Evolutionary conservation across 345 rosid species (phyloP), one percentile per base, ranked within the genome.

Genomic region (Turnera subulata): DNA sequence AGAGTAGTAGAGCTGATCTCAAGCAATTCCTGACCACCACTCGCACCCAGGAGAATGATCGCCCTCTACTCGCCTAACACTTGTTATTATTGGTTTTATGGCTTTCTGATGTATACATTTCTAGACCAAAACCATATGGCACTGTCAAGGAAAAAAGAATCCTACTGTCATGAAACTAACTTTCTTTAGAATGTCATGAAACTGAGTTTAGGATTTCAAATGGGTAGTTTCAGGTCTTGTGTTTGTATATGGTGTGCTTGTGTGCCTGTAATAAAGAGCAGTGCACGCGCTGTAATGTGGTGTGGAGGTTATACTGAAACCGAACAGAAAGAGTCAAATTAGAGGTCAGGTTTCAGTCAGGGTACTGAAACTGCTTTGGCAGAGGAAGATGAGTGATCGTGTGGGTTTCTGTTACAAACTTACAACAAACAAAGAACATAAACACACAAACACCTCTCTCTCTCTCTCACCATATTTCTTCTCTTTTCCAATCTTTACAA

Each of bases 381-480:
- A 43, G 45, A 51, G 44, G 32, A 17, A 1, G 57, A 56, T 26
- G 58, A 63, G 53, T 35, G 55, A 43, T 46, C 66, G 76, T 68
- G 69, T 62, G 72, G 59, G 37, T 59, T 72, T 65, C 66, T 54
- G 77, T 54, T 58, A 59, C 61, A 67, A 53, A 48, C 5, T 42
- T 42, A 42, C 45, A 61, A 60, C 43, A 54, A 50, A 51, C 56
- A 40, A 12, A 58, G n/a, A n/a, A n/a, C n/a, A n/a, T n/a, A n/a
- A n/a, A n/a, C n/a, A 57, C 46, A 39, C 64, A 47, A 51, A 33
- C 55, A 38, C 1, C 46, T 47, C 29, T 53, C 42, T 21, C 43
- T 54, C 43, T 51, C 22, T 48, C 47, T 20, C 39, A 17, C 14
- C 35, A 1, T 42, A 39, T 40, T 55, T 15, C 23, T 46, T 51